Conservation (phyloP, 164 flowering plant genomes). For the Annona cherimola region DNA sequence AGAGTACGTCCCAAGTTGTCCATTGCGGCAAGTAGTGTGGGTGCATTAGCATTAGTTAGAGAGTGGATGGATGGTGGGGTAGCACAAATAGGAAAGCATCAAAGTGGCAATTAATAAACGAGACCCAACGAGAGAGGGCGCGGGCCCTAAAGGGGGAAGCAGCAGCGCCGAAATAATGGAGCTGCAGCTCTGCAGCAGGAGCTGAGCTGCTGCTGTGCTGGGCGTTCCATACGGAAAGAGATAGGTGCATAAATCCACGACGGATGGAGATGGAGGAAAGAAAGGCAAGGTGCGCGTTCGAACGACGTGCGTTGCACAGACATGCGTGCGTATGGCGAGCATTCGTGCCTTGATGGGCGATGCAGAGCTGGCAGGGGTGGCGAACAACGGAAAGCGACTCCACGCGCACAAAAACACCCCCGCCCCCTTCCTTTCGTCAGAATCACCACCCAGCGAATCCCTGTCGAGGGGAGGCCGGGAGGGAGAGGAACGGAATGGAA, state of each 20-base stretch:
- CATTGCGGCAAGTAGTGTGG: not conserved
- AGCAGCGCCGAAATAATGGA: not conserved
- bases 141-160: not conserved
- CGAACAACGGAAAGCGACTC: constrained; percentile 14
- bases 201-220: constrained; percentile 1
- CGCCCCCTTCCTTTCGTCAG: constrained; percentile 3
- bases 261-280: too few relatives aligned
- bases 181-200: not conserved
- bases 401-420: constrained; percentile 12
- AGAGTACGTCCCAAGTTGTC: not conserved
- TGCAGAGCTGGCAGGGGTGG: not conserved
- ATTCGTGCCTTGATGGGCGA: not conserved
- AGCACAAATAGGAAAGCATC: not conserved
- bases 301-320: not conserved
- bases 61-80: not conserved
- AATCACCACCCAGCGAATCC: not conserved
- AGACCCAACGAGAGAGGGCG: not conserved
- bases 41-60: not conserved
- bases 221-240: not conserved
- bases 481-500: not conserved
- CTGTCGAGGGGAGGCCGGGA: not conserved
- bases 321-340: not conserved
- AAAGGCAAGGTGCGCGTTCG: not conserved
- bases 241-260: not conserved
- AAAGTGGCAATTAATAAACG: not conserved